A percentile compares a stretch with the other conserved stretches of the same genome.
Conservation (phyloP, 1,284 basidiomycete genomes). For the Puccinia coronata region DNA sequence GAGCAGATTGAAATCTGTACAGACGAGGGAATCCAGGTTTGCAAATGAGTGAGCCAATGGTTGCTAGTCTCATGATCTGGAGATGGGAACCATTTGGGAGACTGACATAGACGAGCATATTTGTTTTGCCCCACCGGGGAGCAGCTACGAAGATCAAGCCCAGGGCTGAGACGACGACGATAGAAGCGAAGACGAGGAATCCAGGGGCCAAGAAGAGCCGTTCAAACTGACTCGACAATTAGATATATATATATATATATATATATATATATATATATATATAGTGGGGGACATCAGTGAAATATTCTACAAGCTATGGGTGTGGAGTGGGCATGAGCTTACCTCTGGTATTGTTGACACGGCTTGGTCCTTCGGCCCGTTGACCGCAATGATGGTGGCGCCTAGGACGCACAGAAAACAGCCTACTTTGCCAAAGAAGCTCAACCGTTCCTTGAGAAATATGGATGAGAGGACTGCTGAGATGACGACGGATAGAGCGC, state of each 20-base stretch:
- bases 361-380: conserved; percentile 77
- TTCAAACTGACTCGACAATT: conserved; percentile 68
- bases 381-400: conserved; percentile 75
- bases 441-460: conserved; percentile 87
- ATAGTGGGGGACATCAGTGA: too few relatives aligned
- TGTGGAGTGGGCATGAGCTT: background rate
- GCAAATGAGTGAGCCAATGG: background rate
- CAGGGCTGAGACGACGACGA: conserved; percentile 68
- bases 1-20: conserved; percentile 76
- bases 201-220: conserved; percentile 80
- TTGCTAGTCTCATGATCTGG: background rate
- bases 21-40: background rate
- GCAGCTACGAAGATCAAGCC: conserved; percentile 76
- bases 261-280: too few relatives aligned
- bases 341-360: conserved; percentile 71
- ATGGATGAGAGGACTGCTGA: conserved; percentile 90
- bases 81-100: conserved; percentile 1
- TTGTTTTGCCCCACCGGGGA: conserved; percentile 84
- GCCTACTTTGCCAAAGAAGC: conserved; percentile 75
- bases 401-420: conserved; percentile 85
- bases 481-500: conserved; percentile 92
- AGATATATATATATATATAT: too few relatives aligned
- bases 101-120: conserved; percentile 83
- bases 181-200: conserved; percentile 75
- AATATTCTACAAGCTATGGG: too few relatives aligned